A percentile compares a stretch with the other conserved stretches of the same genome.
Conservation (phyloP, 805 yeast species). For the Tetrapisispora phaffii region DNA sequence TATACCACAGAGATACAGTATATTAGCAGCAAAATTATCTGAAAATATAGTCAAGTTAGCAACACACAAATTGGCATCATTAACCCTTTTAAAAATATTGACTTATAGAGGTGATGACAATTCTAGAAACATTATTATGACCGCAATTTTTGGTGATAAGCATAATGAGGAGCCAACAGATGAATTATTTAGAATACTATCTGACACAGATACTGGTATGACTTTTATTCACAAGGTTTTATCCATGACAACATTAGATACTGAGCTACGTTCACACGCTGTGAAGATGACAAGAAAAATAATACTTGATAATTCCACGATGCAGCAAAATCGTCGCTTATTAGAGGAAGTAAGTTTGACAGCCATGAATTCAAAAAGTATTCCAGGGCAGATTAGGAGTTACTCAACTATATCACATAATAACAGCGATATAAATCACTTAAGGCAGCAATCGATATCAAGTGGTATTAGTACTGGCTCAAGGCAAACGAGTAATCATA, state of each 20-base stretch:
- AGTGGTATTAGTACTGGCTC: constrained; percentile 26
- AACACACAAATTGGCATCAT: constrained; percentile 74
- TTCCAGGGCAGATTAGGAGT: not conserved
- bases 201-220: constrained; percentile 61
- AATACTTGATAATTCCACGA: constrained; percentile 48
- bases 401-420: constrained; percentile 17
- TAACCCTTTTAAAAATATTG: constrained; percentile 70
- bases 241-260: constrained; percentile 58
- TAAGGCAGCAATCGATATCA: constrained; percentile 25
- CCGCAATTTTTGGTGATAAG: constrained; percentile 52
- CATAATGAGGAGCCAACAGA: constrained; percentile 33
- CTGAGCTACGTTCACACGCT: constrained; percentile 46
- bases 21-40: constrained; percentile 52
- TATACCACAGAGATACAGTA: constrained; percentile 51
- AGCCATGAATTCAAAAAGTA: not conserved
- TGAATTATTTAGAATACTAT: constrained; percentile 47
- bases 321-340: constrained; percentile 74
- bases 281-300: constrained; percentile 52
- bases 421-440: constrained; percentile 17
- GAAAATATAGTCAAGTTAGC: constrained; percentile 57
- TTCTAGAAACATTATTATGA: constrained; percentile 54
- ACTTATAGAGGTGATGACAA: constrained; percentile 54
- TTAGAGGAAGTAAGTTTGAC: constrained; percentile 83
- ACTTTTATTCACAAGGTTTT: constrained; percentile 72
- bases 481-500: constrained; percentile 14